Conservation (phyloP, 2,329 filamentous ascomycete species). For the Pestalotiopsis fici region DNA sequence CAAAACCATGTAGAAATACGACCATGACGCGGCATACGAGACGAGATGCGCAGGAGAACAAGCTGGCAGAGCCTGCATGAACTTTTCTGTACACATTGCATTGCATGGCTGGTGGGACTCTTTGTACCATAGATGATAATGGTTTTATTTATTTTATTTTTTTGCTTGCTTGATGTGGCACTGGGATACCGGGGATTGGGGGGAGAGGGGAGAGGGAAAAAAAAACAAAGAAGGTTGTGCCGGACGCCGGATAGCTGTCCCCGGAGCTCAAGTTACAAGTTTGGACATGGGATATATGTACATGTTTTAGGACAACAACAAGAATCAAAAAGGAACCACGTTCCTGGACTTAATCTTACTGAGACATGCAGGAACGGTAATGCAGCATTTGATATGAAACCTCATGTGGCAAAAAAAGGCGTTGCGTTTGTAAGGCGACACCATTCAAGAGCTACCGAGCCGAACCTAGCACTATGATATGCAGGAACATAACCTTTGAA, state of each 20-base stretch:
- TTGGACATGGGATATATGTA: not conserved
- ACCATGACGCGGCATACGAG: slow-evolving; percentile 1
- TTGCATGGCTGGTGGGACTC: not conserved
- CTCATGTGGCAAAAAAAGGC: not conserved
- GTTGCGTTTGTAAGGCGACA: not conserved
- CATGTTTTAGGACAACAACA: not conserved
- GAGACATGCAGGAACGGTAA: not conserved
- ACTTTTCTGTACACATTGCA: not conserved
- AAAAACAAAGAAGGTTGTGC: not conserved
- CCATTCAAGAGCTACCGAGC: not conserved
- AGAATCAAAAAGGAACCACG: not conserved
- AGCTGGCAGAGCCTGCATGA: not conserved
- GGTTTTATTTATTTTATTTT: not conserved
- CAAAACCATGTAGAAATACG: not conserved
- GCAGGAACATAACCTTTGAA: not conserved
- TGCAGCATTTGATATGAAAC: not conserved
- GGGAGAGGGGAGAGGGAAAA: not conserved
- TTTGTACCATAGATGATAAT: not conserved
- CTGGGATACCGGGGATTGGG: not conserved
- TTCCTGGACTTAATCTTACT: not conserved
- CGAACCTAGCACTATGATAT: not conserved
- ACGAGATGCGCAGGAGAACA: not conserved
- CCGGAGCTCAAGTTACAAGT: not conserved
- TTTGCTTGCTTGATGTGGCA: not conserved
- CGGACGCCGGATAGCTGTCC: not conserved